These are phyloP conservation scores for Claviceps fusiformis DNA, from an alignment of 2,329 filamentous ascomycete genomes.

Conservation along the genomic window DNA sequence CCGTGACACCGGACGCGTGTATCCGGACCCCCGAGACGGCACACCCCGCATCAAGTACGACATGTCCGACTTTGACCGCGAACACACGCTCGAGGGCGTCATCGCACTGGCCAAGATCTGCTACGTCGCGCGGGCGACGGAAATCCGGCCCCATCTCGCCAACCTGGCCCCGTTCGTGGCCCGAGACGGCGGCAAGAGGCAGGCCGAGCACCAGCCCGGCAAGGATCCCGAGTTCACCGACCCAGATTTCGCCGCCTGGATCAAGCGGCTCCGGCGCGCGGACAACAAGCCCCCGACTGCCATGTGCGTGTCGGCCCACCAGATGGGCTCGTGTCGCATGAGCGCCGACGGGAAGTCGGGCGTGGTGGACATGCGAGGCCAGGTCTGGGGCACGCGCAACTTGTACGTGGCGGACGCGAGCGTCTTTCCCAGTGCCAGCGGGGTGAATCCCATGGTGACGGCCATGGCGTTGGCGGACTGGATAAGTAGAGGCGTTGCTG, in stretches of 20 bases:
- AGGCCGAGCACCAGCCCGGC: conserved; percentile 9
- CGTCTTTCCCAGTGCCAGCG: conserved; percentile 62
- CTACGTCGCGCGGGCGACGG: conserved; percentile 65
- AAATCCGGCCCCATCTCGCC: conserved; percentile 56
- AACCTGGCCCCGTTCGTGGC: conserved; percentile 50
- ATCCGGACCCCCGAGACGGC: conserved; percentile 55
- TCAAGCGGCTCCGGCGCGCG: conserved; percentile 32
- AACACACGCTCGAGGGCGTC: conserved; percentile 57
- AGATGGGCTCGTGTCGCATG: conserved; percentile 72
- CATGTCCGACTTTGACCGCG: conserved; percentile 56
- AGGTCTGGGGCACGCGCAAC: conserved; percentile 51
- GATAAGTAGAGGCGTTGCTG: conserved; percentile 40
- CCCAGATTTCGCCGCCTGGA: conserved; percentile 47
- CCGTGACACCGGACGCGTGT: conserved; percentile 60
- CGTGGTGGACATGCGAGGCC: conserved; percentile 44
- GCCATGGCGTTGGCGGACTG: conserved; percentile 57
- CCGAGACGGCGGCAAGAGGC: conserved; percentile 11
- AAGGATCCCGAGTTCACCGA: conserved; percentile 39
- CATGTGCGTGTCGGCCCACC: conserved; percentile 58
- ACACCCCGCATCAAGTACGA: conserved; percentile 55
- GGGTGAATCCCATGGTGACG: conserved; percentile 74
- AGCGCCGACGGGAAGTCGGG: conserved; percentile 35
- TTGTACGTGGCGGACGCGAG: conserved; percentile 63
- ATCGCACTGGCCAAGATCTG: conserved; percentile 62
- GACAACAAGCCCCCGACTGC: conserved; percentile 37